These are phyloP conservation scores for Trichocladium uniseriatum DNA, from an alignment of 495 filamentous ascomycete species.

Conservation along the genomic window DNA sequence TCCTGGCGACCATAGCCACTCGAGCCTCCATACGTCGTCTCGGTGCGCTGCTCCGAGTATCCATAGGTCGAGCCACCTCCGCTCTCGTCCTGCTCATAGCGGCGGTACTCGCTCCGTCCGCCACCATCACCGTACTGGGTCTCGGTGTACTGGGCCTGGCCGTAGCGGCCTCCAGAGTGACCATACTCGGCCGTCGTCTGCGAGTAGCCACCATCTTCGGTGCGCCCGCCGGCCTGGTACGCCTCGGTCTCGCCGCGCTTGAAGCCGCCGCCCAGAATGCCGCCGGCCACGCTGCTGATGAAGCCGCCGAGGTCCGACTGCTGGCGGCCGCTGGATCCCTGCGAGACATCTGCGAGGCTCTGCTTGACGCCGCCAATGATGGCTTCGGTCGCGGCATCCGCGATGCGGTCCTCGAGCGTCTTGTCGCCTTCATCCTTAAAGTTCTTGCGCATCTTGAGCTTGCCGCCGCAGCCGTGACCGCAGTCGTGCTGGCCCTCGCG, in stretches of 20 bases:
- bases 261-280: conserved; percentile 39
- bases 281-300: conserved; percentile 36
- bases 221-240: conserved; percentile 28
- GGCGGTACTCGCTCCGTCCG: conserved; percentile 36
- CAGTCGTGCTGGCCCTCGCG: conserved; percentile 74
- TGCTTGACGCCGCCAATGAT: conserved; percentile 39
- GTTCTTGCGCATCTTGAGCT: conserved; percentile 40
- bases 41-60: conserved; percentile 30
- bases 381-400: conserved; percentile 33
- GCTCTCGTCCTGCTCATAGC: conserved; percentile 31
- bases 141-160: conserved; percentile 38
- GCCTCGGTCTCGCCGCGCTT: conserved; percentile 34
- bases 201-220: conserved; percentile 35
- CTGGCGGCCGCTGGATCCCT: conserved; percentile 14
- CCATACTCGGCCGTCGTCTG: conserved; percentile 38
- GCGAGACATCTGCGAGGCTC: conserved; percentile 29
- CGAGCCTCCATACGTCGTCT: conserved; percentile 13
- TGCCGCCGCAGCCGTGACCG: conserved; percentile 72
- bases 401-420: conserved; percentile 39
- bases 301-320: conserved; percentile 29
- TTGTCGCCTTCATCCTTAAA: conserved; percentile 22
- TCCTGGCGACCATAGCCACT: conserved; percentile 20
- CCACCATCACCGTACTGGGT: conserved; percentile 37
- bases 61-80: conserved; percentile 26
- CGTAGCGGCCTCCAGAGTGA: conserved; percentile 37